A percentile compares a stretch with the other conserved stretches of the same genome.
Conservation (phyloP, 139 green algal species). For the Chlorella sp. region DNA sequence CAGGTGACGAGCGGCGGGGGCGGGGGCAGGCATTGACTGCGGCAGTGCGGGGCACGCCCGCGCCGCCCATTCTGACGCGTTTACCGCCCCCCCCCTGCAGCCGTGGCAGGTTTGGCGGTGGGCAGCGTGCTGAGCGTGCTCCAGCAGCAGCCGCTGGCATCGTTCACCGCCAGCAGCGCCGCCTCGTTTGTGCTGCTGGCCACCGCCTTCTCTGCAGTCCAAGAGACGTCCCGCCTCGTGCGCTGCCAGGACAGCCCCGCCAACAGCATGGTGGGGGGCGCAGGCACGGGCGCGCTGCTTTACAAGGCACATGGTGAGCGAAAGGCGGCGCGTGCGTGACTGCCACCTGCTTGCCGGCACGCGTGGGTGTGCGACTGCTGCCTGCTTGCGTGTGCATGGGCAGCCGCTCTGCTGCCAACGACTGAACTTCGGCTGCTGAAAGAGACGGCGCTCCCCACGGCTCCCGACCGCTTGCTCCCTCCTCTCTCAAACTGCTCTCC, state of each 20-base stretch:
- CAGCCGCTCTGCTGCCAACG: background rate
- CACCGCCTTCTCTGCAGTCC: slow-evolving; percentile 20
- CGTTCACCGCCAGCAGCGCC: slow-evolving; percentile 12
- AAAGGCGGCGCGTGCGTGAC: background rate
- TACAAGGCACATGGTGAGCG: slow-evolving; percentile 35
- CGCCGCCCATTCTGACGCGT: background rate
- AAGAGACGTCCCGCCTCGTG: slow-evolving; percentile 32
- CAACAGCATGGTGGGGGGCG: slow-evolving; percentile 46
- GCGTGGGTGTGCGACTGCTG: background rate
- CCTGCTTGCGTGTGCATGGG: background rate
- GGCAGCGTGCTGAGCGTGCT: slow-evolving; percentile 30
- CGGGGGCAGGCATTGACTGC: background rate
- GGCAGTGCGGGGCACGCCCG: background rate
- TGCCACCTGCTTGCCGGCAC: background rate
- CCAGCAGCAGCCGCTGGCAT: slow-evolving; percentile 20
- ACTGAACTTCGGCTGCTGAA: background rate
- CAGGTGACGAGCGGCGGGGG: background rate
- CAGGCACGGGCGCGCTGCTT: slow-evolving; percentile 37
- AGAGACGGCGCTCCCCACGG: background rate
- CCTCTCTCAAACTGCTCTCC: background rate
- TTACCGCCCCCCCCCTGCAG: slow-evolving; percentile 8
- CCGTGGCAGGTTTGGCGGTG: background rate
- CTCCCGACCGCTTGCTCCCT: background rate
- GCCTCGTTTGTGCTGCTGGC: slow-evolving; percentile 34
- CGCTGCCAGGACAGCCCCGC: slow-evolving; percentile 35